These are phyloP conservation scores for Emergomyces africanus DNA, from an alignment of 2,329 filamentous ascomycete species.

Conservation along the genomic window DNA sequence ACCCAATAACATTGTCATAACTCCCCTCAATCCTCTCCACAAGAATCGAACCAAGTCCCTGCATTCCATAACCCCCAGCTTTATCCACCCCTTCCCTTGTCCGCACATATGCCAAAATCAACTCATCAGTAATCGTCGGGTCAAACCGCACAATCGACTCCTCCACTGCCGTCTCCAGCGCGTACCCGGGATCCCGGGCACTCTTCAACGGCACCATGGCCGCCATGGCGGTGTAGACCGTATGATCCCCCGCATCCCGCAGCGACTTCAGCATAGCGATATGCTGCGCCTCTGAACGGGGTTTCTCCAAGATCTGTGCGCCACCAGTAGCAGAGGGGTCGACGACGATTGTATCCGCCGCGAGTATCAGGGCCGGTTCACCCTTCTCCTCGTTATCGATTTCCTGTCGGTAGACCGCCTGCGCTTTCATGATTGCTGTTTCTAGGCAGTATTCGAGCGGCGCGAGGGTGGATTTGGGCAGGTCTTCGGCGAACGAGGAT, in stretches of 20 bases:
- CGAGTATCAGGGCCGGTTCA: constrained; percentile 75
- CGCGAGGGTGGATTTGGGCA: constrained; percentile 59
- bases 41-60: constrained; percentile 74
- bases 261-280: constrained; percentile 70
- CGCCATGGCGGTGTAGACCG: constrained; percentile 74
- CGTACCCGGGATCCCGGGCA: constrained; percentile 73
- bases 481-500: constrained; percentile 71
- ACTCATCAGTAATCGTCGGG: constrained; percentile 59
- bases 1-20: constrained; percentile 86
- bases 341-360: constrained; percentile 84
- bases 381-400: constrained; percentile 42
- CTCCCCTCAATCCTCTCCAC: constrained; percentile 81
- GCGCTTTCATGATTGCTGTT: constrained; percentile 73
- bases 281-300: constrained; percentile 67
- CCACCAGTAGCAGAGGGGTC: constrained; percentile 37
- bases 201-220: constrained; percentile 73
- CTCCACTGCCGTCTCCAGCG: constrained; percentile 67
- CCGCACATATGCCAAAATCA: constrained; percentile 54
- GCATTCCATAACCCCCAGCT: constrained; percentile 89
- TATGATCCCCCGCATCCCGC: constrained; percentile 63
- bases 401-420: constrained; percentile 54
- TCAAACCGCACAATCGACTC: constrained; percentile 90
- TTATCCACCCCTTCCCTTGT: constrained; percentile 93
- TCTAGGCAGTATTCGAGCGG: constrained; percentile 85
- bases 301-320: constrained; percentile 83